Percentiles rank a stretch among this genome's conserved stretches.
Conservation (phyloP, 75 land plant species). For the Pinus albicaulis region DNA sequence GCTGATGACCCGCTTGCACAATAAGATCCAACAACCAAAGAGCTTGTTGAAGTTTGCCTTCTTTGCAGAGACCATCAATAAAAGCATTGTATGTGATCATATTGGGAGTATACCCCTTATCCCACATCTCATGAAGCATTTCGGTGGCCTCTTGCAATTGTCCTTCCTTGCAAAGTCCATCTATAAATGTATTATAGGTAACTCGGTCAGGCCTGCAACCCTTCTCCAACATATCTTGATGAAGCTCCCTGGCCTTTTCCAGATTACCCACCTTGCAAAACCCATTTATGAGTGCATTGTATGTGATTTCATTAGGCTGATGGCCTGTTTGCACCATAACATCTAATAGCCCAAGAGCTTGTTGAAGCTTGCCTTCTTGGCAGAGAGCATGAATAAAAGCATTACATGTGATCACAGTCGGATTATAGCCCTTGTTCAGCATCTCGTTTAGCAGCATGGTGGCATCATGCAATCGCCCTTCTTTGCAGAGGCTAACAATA, state of each 20-base stretch:
- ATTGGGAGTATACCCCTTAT: constrained; percentile 56
- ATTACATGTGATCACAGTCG: constrained; percentile 13
- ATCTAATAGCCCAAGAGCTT: constrained; percentile 38
- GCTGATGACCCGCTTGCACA: constrained; percentile 36
- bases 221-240: constrained; percentile 44
- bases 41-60: constrained; percentile 41
- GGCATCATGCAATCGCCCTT: too few relatives aligned
- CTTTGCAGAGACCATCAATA: constrained; percentile 28
- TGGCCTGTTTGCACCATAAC: constrained; percentile 40
- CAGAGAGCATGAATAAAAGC: constrained; percentile 53
- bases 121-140: constrained; percentile 57
- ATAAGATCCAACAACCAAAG: constrained; percentile 35
- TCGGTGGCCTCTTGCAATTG: constrained; percentile 54
- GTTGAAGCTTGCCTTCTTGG: constrained; percentile 48
- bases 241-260: constrained; percentile 34
- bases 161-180: constrained; percentile 57
- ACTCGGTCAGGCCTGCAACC: constrained; percentile 52
- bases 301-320: constrained; percentile 51
- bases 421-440: too few relatives aligned
- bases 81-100: constrained; percentile 54
- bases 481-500: too few relatives aligned
- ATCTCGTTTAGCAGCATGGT: too few relatives aligned
- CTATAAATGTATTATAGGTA: constrained; percentile 52
- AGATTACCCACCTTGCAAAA: constrained; percentile 42
- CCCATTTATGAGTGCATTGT: constrained; percentile 59